Evolutionary conservation across 306 rosid genomes (phyloP).

Genomic region (Ceratonia siliqua): DNA sequence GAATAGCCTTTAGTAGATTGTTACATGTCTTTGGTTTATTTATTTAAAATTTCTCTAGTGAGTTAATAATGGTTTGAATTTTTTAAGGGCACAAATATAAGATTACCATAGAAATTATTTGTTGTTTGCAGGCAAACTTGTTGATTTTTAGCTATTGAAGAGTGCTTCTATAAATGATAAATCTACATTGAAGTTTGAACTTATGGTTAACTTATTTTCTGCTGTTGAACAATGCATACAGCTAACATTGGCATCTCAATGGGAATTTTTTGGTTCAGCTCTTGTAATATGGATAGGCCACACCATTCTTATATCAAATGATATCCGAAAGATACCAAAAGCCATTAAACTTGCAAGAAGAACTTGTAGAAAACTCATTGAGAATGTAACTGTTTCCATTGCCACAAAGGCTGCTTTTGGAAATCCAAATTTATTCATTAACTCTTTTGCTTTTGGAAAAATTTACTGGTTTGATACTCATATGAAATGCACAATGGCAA

Average conservation of each 20-base stretch:
- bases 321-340: slow-evolving; percentile 73
- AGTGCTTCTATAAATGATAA: neutral
- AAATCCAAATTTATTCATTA: too few species aligned
- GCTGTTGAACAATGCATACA: slow-evolving; percentile 68
- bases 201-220: neutral
- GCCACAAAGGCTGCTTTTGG: slow-evolving; percentile 65
- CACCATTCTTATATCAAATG: slow-evolving; percentile 77
- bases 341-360: slow-evolving; percentile 65
- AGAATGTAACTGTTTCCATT: slow-evolving; percentile 67
- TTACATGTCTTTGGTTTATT: slow-evolving; percentile 3
- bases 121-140: too few species aligned
- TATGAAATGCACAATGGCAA: too few species aligned
- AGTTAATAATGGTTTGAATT: neutral
- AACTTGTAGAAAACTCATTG: slow-evolving; percentile 52
- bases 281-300: slow-evolving; percentile 75
- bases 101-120: too few species aligned
- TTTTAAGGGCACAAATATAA: too few species aligned
- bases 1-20: neutral
- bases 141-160: neutral
- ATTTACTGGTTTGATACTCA: too few species aligned
- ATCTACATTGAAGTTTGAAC: neutral
- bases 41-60: neutral
- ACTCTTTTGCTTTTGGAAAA: too few species aligned
- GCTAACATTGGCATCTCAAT: slow-evolving; percentile 90
- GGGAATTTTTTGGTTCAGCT: slow-evolving; percentile 91